Evolutionary conservation across 768 basidiomycete genomes (phyloP), one percentile per base, ranked within the genome.

Genomic region (Tubosaeta sp.): DNA sequence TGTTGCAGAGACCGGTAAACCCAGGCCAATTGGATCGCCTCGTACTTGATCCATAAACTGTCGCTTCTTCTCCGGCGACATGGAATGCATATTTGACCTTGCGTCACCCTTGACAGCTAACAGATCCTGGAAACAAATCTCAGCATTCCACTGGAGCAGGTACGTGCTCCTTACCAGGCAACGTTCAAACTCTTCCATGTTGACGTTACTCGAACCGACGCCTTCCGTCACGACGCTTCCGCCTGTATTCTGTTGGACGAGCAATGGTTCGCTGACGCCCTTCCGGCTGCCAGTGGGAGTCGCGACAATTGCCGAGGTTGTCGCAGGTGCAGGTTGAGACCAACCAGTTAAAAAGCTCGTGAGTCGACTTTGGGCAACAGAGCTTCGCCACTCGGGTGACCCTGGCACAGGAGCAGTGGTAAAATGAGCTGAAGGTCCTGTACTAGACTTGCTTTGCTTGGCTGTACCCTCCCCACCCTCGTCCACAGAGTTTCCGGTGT

Each of bases 31-130:
- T 9, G 66, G 55, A 24, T 68, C 36, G 3, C 71, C 62, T 18
- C 67, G 76, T 39, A 79, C 75, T 60, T 86, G 83, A 27, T 76
- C 74, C 22, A 91, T 69, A 1, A 94, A 67, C 49, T 82, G 83
- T 42, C 75, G 76, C 69, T 88, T 89, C 62, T 84, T 81, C 47
- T 83, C 79, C 3, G 64, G 49, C 0, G 87, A 68, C 9, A 94
- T 69, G 4, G 76, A 66, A 49, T 80, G 72, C 83, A 93, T 86
- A 1, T 73, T 76, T 3, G 70, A 71, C 34, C 87, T 79, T 55
- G 81, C 80, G 1, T 80, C 77, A n/a, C 82, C 87, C 63, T 87
- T 89, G 51, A 93, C 58, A 9, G 81, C 87, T 18, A 93, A 65
- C 11, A 84, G 78, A 54, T 88, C 80, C 91, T 93, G 49, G n/a